These are phyloP conservation scores for Brasenia schreberi DNA, from an alignment of 164 flowering plant species.

Conservation along the genomic window DNA sequence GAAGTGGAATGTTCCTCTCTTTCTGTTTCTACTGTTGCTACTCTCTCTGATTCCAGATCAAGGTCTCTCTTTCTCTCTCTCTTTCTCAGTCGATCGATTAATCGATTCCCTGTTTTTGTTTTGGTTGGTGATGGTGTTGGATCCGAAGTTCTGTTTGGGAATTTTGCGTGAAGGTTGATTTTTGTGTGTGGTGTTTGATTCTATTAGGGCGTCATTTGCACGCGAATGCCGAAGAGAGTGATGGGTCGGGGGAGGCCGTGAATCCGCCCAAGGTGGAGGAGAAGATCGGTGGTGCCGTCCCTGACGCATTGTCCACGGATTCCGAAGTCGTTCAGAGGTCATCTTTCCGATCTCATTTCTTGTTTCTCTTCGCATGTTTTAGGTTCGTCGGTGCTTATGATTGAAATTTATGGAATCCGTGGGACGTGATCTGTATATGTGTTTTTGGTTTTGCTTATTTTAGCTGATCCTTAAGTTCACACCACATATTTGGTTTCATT, in stretches of 20 bases:
- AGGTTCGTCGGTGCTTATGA: background rate
- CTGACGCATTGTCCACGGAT: slow-evolving; percentile 84
- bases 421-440: background rate
- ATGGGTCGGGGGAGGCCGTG: slow-evolving; percentile 49
- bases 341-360: background rate
- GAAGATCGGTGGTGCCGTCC: slow-evolving; percentile 69
- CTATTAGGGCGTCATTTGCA: slow-evolving; percentile 60
- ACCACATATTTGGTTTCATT: too few relatives aligned
- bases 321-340: slow-evolving; percentile 90
- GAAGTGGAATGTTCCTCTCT: slow-evolving; percentile 81
- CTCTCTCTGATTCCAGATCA: slow-evolving; percentile 73
- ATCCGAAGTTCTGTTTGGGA: background rate
- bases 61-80: slow-evolving; percentile 24
- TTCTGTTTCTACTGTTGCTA: slow-evolving; percentile 47
- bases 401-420: background rate
- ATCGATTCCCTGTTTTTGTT: background rate
- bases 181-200: background rate
- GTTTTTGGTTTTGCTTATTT: background rate
- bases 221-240: slow-evolving; percentile 59
- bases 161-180: background rate
- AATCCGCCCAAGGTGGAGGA: slow-evolving; percentile 97
- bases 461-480: background rate
- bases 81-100: background rate
- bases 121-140: background rate
- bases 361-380: too few relatives aligned